Conservation (phyloP, 2,329 filamentous ascomycete species). For the Clarireedia sp. region DNA sequence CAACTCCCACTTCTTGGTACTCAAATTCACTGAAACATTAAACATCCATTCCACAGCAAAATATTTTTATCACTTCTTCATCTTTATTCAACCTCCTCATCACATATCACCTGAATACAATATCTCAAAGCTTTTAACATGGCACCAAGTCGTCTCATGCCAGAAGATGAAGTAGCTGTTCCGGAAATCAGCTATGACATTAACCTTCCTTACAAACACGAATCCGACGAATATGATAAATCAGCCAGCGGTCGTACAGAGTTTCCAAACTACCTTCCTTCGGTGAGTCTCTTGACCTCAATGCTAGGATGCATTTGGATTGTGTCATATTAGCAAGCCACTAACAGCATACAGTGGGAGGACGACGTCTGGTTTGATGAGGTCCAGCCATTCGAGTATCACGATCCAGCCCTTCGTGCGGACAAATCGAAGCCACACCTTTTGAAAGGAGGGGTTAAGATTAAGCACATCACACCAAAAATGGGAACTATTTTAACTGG, state of each 20-base stretch:
- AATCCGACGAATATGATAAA: conserved; percentile 31
- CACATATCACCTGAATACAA: background rate
- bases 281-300: conserved; percentile 11
- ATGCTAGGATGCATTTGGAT: background rate
- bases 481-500: conserved; percentile 36
- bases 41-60: background rate
- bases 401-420: conserved; percentile 44
- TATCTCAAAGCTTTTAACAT: conserved; percentile 7
- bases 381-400: conserved; percentile 36
- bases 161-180: conserved; percentile 13
- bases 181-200: conserved; percentile 35
- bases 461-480: conserved; percentile 45
- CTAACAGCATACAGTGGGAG: conserved; percentile 31
- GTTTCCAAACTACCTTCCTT: conserved; percentile 39
- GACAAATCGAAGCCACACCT: conserved; percentile 55
- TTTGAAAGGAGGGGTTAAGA: conserved; percentile 51
- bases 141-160: conserved; percentile 17
- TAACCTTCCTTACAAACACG: conserved; percentile 38
- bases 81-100: background rate
- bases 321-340: background rate
- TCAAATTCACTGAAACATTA: background rate
- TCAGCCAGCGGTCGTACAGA: conserved; percentile 31
- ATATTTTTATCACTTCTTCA: conserved; percentile 9
- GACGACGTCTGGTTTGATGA: conserved; percentile 37
- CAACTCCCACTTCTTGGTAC: background rate